A percentile compares a stretch with the other conserved stretches of the same genome.
Conservation (phyloP, 805 yeast genomes). For the Starmera amethionina region DNA sequence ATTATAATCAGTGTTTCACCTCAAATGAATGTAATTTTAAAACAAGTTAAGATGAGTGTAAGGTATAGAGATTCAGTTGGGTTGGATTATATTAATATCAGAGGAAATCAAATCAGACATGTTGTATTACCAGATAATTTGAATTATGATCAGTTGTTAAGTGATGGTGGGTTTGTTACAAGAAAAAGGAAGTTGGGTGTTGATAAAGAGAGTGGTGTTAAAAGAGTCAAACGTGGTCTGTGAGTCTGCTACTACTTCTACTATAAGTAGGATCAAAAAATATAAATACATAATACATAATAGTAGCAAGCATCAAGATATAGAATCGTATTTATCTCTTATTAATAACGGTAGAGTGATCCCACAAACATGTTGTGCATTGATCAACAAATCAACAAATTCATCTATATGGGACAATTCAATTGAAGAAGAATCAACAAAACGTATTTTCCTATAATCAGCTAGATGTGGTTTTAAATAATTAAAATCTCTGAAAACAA, state of each 20-base stretch:
- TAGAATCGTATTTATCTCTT: constrained; percentile 13
- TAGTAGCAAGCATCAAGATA: too few species aligned
- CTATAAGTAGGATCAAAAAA: too few species aligned
- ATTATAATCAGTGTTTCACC: constrained; percentile 81
- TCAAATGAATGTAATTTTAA: constrained; percentile 77
- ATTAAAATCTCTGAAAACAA: constrained; percentile 16
- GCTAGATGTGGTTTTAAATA: constrained; percentile 37
- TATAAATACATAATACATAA: too few species aligned
- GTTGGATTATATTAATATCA: constrained; percentile 69
- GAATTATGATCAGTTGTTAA: constrained; percentile 55
- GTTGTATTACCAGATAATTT: constrained; percentile 79
- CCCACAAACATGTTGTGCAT: constrained; percentile 55
- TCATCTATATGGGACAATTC: constrained; percentile 58
- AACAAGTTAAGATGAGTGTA: constrained; percentile 71
- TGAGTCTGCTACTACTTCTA: too few species aligned
- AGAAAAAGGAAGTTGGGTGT: constrained; percentile 10
- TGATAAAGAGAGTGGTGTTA: constrained; percentile 12
- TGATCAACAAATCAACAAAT: constrained; percentile 52
- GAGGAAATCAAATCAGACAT: constrained; percentile 85
- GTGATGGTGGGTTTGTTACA: constrained; percentile 25
- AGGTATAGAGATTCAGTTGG: constrained; percentile 58
- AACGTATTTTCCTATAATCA: constrained; percentile 64
- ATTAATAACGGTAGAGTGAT: constrained; percentile 54
- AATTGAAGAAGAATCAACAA: constrained; percentile 28
- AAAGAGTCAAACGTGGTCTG: constrained; percentile 27